phyloP scores from a whole-genome alignment of 768 basidiomycete species.

The Vararia minispora region DNA sequence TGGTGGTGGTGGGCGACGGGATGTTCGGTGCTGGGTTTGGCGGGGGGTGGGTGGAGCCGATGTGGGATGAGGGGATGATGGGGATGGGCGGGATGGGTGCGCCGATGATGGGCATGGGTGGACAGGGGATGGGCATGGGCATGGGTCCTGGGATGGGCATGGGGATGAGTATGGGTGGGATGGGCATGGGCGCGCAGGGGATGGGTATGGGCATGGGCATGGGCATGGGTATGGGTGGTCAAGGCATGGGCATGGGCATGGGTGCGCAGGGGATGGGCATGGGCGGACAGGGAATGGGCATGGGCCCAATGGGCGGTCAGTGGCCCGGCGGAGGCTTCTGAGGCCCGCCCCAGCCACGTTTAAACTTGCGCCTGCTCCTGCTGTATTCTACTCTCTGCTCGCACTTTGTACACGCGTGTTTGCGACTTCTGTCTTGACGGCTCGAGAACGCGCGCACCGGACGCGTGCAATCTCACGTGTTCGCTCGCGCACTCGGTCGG shows the following conservation, averaged over 20 bases:
- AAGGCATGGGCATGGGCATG: slow-evolving; percentile 10
- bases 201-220: slow-evolving; percentile 30
- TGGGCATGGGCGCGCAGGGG: slow-evolving; percentile 13
- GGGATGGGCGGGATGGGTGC: slow-evolving; percentile 21
- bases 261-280: slow-evolving; percentile 13
- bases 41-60: too few relatives aligned
- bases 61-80: too few relatives aligned
- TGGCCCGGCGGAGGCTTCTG: slow-evolving; percentile 29
- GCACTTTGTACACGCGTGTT: too few relatives aligned
- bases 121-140: slow-evolving; percentile 12
- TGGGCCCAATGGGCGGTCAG: slow-evolving; percentile 24
- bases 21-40: too few relatives aligned
- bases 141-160: slow-evolving; percentile 9
- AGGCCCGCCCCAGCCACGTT: too few relatives aligned
- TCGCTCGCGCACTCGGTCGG: too few relatives aligned
- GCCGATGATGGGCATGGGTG: slow-evolving; percentile 13
- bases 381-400: too few relatives aligned
- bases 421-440: too few relatives aligned
- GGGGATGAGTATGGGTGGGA: slow-evolving; percentile 13
- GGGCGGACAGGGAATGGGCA: slow-evolving; percentile 23
- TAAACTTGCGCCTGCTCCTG: too few relatives aligned
- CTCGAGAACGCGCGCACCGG: too few relatives aligned
- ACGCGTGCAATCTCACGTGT: too few relatives aligned
- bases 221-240: slow-evolving; percentile 5
- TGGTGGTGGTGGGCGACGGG: slow-evolving; percentile 11